Evolutionary conservation across 768 basidiomycete genomes (phyloP).

Genomic region (Lentinula aciculospora): DNA sequence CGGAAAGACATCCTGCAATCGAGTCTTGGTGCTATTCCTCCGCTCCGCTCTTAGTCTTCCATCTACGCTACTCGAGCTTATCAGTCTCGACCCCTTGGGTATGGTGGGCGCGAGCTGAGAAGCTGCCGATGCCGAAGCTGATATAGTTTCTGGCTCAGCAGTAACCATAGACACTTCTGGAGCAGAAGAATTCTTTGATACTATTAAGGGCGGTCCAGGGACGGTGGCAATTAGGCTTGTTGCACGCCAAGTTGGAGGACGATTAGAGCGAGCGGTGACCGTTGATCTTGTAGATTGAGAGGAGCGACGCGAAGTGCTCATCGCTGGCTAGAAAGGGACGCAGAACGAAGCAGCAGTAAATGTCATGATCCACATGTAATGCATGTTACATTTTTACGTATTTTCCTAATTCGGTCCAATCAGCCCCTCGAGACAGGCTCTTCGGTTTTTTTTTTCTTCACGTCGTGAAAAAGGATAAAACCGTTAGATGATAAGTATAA

Average conservation of each 20-base stretch:
- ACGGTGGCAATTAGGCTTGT: background rate
- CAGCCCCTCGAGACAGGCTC: background rate
- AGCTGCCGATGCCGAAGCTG: background rate
- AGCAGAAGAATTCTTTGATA: conserved; percentile 8
- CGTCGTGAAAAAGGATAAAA: too few species aligned
- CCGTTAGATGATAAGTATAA: background rate
- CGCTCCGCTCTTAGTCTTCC: background rate
- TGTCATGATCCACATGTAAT: background rate
- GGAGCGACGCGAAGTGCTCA: conserved; percentile 9
- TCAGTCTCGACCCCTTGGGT: background rate
- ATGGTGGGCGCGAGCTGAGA: background rate
- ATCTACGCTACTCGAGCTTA: background rate
- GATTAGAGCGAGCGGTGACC: background rate
- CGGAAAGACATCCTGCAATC: background rate
- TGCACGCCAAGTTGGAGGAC: conserved; percentile 7
- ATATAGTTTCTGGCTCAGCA: conserved; percentile 8
- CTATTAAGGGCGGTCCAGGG: background rate
- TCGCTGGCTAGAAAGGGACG: background rate
- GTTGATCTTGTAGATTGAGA: conserved; percentile 3
- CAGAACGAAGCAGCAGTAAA: background rate
- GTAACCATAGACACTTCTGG: conserved; percentile 5
- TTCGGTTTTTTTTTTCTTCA: too few species aligned
- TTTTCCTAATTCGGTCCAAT: background rate
- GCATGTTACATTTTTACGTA: background rate
- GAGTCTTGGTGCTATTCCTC: background rate